Conservation (phyloP, 1,284 basidiomycete genomes). For the Chalciporus sp. region DNA sequence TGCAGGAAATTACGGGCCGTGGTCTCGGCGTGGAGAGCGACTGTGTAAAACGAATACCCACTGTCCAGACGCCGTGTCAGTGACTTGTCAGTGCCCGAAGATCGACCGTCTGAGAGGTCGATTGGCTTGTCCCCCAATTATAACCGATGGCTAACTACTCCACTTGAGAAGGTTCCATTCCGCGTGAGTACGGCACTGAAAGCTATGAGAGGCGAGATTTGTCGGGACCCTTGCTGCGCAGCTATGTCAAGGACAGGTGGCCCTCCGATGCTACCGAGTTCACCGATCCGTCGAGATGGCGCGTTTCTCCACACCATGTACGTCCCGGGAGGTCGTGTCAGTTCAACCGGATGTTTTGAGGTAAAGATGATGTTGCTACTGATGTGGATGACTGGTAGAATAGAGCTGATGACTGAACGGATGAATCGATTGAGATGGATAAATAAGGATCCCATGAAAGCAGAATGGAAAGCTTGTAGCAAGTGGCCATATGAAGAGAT, state of each 20-base stretch:
- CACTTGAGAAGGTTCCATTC: background rate
- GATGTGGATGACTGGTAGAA: no score
- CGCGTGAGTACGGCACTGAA: background rate
- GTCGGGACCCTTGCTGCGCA: no score
- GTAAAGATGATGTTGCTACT: no score
- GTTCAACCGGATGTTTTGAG: background rate
- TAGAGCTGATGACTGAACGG: background rate
- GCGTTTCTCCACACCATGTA: no score
- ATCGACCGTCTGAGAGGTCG: background rate
- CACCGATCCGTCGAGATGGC: no score
- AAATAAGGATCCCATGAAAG: background rate
- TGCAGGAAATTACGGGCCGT: background rate
- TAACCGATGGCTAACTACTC: background rate
- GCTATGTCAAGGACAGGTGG: no score
- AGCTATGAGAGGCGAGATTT: background rate
- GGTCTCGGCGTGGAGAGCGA: background rate
- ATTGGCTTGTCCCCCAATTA: background rate
- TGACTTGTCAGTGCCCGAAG: no score
- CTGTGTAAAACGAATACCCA: no score
- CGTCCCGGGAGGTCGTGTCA: no score
- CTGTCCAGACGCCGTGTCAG: no score
- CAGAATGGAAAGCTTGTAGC: no score
- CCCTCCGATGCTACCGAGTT: no score
- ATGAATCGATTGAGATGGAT: background rate
- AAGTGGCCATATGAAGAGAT: background rate